Base-by-base conservation (phyloP, 1,284 basidiomycete genomes). In the Calocybe gambosa region DNA sequence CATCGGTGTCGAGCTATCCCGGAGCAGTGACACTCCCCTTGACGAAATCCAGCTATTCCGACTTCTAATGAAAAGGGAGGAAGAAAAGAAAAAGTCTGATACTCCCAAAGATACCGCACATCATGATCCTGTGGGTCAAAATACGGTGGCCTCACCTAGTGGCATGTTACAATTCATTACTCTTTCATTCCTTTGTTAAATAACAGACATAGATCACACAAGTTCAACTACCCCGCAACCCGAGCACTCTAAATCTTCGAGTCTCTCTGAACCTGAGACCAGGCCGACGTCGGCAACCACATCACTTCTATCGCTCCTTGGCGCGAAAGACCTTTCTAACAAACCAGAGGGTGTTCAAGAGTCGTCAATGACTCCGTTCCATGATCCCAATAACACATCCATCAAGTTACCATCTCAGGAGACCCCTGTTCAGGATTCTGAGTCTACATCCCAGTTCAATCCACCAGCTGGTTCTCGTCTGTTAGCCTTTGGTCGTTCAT, bases 21-120 rank as follows among this genome's bases (percentile, higher is more conserved):
- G 57, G 8, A 53, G 48, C n/a, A 39, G 58, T 38, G 67, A 71
- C 31, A 68, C 61, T 34, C 72, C 68, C 10, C 63, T 91, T 50
- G 89, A 93, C 61, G 89, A 91, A 63, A 92, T 93, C 36, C 89
- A 92, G 55, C 67, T 88, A 28, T 92, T 93, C 75, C 88, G 85
- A 58, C 61, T 88, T 57, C 72, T 91, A 71, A 92, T 93, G 86
- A 86, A 85, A 62, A 73, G 79, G 53, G 89, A 89, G 56, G 81
- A 85, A 51, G 80, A 85, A 55, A 86, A 82, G 63, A 83, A 78
- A 57, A 75, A 73, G 53, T 56, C 56, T 4, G 76, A 74, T 15
- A 57, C 16, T 21, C 35, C 28, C 31, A 45, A 51, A 19, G 46
- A 43, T 39, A 25, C n/a, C 35, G 15, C 29, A 7, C 39, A 26